Evolutionary conservation across 345 rosid genomes (phyloP), one percentile per base, ranked within the genome.

Genomic region (Bruguiera sexangula): DNA sequence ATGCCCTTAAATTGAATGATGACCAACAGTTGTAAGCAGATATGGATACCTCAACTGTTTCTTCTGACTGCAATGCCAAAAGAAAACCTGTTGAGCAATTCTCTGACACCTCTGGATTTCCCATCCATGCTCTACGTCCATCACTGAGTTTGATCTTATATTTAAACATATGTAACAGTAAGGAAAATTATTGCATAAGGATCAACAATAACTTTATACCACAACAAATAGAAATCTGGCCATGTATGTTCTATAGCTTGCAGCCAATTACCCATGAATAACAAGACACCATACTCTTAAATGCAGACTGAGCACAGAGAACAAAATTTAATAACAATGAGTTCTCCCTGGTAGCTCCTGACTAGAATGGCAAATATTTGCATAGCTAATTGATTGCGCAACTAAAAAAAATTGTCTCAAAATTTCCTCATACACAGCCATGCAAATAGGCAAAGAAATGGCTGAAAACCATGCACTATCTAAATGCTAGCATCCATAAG

Each of bases 61-160:
- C 85, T 59, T 77, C 83, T 21, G 78, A 57, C 61, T 67, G 77
- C 60, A 69, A 72, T 46, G 94, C 96, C 53, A 90, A 92, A 80
- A 81, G 82, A 67, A 95, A 89, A 18, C 99, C 96, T 0, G 74
- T 84, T 10, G 98, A 90, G 80, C 99, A 86, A 53, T 90, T 96
- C 74, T 83, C 65, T 84, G 92, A 70, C 73, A 59, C 63, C 71
- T 96, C 95, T 8, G 99, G 97, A 71, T 75, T 78, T 77, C 83
- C 89, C 87, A 96, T 86, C 96, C 99, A 92, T 74, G 89, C 94
- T 81, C 86, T 86, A 62, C 82, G 83, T 31, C 86, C 96, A 78
- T 86, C 92, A 29, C 96, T 79, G 55, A 86, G 87, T 85, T 86
- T 89, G 51, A 92, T 82, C 73, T 85, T 84, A 63, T 74, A 90